A percentile compares a stretch with the other conserved stretches of the same genome.
Conservation (phyloP, 1,139 yeast genomes). For the Candida smagusa region DNA sequence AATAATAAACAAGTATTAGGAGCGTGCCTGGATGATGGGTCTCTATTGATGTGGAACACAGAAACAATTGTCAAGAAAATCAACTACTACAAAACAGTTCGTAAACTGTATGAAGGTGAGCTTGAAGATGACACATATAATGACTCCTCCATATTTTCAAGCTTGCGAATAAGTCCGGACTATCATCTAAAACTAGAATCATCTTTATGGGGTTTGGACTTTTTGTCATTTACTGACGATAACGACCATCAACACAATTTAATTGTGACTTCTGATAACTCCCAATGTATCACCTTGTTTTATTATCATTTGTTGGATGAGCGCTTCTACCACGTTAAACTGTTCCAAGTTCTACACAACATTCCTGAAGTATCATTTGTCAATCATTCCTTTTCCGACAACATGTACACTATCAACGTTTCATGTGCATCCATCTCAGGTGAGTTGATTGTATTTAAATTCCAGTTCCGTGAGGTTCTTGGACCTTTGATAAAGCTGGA, state of each 20-base stretch:
- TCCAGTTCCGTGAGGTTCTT: constrained; percentile 20
- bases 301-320: constrained; percentile 27
- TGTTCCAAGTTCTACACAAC: constrained; percentile 52
- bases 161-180: constrained; percentile 27
- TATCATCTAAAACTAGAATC: constrained; percentile 36
- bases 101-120: neutral
- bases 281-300: constrained; percentile 44
- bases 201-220: constrained; percentile 69
- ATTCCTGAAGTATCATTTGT: constrained; percentile 56
- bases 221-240: constrained; percentile 18
- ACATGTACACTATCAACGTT: constrained; percentile 20
- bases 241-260: constrained; percentile 30
- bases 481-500: constrained; percentile 30
- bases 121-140: constrained; percentile 1
- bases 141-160: constrained; percentile 6
- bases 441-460: constrained; percentile 41
- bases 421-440: constrained; percentile 49
- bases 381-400: constrained; percentile 14
- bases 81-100: neutral
- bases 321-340: constrained; percentile 30
- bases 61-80: constrained; percentile 23
- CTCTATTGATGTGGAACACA: constrained; percentile 43
- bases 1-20: constrained; percentile 36
- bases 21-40: constrained; percentile 58
- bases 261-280: constrained; percentile 57